phyloP scores from a whole-genome alignment of 495 filamentous ascomycete species.

The Trichoderma reesei region DNA sequence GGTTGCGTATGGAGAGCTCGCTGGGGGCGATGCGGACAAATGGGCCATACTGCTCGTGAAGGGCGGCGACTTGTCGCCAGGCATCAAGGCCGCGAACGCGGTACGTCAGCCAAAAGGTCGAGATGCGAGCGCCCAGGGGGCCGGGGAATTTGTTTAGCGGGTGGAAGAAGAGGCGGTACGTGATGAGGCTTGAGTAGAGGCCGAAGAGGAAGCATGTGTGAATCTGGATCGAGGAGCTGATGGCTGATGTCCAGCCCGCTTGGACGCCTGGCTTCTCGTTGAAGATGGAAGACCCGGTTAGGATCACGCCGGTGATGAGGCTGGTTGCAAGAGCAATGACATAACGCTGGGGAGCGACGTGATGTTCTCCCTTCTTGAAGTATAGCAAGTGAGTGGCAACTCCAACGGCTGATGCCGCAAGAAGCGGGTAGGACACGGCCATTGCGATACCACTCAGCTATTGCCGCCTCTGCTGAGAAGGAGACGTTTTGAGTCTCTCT shows the following conservation, averaged over 20 bases:
- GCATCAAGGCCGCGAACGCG: neutral
- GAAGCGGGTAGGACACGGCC: neutral
- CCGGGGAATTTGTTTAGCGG: neutral
- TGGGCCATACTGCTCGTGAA: neutral
- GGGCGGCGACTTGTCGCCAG: neutral
- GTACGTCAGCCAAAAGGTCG: neutral
- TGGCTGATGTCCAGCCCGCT: neutral
- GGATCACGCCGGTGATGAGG: neutral
- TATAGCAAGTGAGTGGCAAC: neutral
- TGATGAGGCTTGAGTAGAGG: neutral
- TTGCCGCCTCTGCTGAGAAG: no score
- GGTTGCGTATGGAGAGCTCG: neutral
- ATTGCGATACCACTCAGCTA: neutral
- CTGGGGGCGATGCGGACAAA: neutral
- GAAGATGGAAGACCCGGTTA: neutral
- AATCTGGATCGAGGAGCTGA: neutral
- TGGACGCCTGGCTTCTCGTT: neutral
- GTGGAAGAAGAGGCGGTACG: neutral
- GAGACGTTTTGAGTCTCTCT: no score
- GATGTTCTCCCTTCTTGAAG: neutral
- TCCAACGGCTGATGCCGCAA: neutral
- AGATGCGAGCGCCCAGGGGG: neutral
- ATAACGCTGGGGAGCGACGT: neutral
- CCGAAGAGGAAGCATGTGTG: neutral
- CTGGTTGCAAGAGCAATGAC: neutral